phyloP scores from a whole-genome alignment of 495 filamentous ascomycete species.

The Xylaria longipes region DNA sequence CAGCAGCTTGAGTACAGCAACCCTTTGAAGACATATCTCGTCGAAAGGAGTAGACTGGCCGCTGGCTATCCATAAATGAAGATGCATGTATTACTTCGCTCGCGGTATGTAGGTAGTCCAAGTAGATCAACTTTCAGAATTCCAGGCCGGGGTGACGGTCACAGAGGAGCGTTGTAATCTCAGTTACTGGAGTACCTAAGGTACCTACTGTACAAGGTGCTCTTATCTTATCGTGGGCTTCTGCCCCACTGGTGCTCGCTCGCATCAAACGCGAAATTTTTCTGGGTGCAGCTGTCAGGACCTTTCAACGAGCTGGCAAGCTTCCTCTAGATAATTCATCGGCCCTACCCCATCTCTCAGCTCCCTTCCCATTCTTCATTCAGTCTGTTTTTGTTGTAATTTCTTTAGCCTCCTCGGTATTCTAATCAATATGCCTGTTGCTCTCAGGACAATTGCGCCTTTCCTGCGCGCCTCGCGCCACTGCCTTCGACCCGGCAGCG shows the following conservation, averaged over 20 bases:
- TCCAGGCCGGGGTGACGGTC: too few species aligned
- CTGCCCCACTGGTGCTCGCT: background rate
- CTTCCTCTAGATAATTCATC: constrained; percentile 17
- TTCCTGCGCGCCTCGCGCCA: constrained; percentile 72
- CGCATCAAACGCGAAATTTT: constrained; percentile 35
- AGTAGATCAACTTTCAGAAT: too few species aligned
- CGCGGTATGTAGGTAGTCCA: too few species aligned
- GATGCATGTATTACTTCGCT: too few species aligned
- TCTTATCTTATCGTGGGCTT: constrained; percentile 24
- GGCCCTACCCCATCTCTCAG: background rate
- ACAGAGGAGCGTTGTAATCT: background rate
- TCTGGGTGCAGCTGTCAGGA: constrained; percentile 31
- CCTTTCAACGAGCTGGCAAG: constrained; percentile 30
- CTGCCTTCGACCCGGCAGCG: constrained; percentile 65
- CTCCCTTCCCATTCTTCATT: constrained; percentile 20
- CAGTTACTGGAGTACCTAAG: too few species aligned
- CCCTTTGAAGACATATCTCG: constrained; percentile 19
- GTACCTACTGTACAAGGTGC: too few species aligned
- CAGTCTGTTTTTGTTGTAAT: constrained; percentile 36
- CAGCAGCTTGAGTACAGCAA: constrained; percentile 24
- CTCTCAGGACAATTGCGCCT: constrained; percentile 69
- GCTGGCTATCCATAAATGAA: constrained; percentile 3
- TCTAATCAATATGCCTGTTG: constrained; percentile 65
- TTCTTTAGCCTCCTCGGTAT: constrained; percentile 36
- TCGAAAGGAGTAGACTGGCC: constrained; percentile 8